A percentile compares a stretch with the other conserved stretches of the same genome.
Evolutionary conservation across 345 rosid species (phyloP).

Genomic region (Corymbia maculata): DNA sequence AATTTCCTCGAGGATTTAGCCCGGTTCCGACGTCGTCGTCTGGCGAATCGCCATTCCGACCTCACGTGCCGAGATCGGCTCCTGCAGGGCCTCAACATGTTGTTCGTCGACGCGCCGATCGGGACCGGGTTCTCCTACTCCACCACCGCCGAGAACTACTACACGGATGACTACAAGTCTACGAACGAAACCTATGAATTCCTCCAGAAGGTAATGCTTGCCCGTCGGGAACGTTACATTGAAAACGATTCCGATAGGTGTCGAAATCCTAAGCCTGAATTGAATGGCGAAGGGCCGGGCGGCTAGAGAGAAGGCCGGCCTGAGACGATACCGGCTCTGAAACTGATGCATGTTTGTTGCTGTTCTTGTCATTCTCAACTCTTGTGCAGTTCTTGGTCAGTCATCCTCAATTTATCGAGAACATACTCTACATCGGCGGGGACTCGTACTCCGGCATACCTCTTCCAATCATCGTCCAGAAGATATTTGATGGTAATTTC

Average conservation of each 20-base stretch:
- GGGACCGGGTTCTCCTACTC: slow-evolving; percentile 26
- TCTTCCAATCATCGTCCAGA: slow-evolving; percentile 16
- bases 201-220: slow-evolving; percentile 6
- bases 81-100: slow-evolving; percentile 7
- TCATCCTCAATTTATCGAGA: slow-evolving; percentile 13
- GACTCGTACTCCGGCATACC: slow-evolving; percentile 32
- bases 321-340: neutral
- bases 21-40: neutral
- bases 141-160: slow-evolving; percentile 11
- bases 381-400: slow-evolving; percentile 6
- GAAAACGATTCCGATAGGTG: neutral
- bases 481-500: slow-evolving; percentile 12
- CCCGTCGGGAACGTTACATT: neutral
- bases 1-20: neutral
- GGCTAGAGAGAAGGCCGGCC: neutral
- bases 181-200: slow-evolving; percentile 7
- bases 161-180: slow-evolving; percentile 1
- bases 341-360: neutral
- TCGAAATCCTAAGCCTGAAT: neutral
- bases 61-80: neutral
- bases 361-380: neutral
- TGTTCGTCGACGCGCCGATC: slow-evolving; percentile 22
- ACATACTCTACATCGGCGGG: slow-evolving; percentile 22
- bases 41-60: neutral
- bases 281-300: neutral